Evolutionary conservation across 441 rosid species (phyloP).

Genomic region (Sinapis alba): DNA sequence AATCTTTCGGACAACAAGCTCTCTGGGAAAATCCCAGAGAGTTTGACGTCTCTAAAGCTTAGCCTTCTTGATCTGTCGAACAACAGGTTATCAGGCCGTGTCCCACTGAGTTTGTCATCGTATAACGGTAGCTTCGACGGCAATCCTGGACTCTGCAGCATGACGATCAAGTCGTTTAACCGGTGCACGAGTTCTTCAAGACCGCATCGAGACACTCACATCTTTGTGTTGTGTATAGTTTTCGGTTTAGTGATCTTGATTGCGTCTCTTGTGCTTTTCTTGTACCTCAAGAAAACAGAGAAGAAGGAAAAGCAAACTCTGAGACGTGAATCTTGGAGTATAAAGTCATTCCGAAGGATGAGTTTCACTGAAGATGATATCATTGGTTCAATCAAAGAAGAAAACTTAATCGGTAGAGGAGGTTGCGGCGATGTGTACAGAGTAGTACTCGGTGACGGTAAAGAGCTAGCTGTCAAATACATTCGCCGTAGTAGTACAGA

Average conservation of each 20-base stretch:
- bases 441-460: conserved; percentile 64
- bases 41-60: conserved; percentile 65
- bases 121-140: conserved; percentile 82
- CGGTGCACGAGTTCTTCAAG: conserved; percentile 53
- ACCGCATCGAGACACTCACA: conserved; percentile 49
- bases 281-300: conserved; percentile 56
- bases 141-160: conserved; percentile 80
- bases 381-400: conserved; percentile 83
- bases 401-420: conserved; percentile 89
- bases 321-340: conserved; percentile 81
- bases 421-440: conserved; percentile 88
- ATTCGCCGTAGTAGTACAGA: conserved; percentile 57
- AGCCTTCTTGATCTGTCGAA: conserved; percentile 83
- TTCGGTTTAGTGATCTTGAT: conserved; percentile 56
- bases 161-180: conserved; percentile 54
- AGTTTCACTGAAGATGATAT: conserved; percentile 80
- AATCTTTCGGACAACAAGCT: conserved; percentile 77
- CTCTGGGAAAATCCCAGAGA: conserved; percentile 67
- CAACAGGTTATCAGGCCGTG: conserved; percentile 65
- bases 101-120: conserved; percentile 76
- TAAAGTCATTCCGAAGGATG: conserved; percentile 76
- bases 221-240: conserved; percentile 59
- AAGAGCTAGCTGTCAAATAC: conserved; percentile 88
- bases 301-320: conserved; percentile 54
- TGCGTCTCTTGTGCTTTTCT: conserved; percentile 51